phyloP scores from a whole-genome alignment of 768 basidiomycete genomes.

The Xerocomellus chrysenteron region DNA sequence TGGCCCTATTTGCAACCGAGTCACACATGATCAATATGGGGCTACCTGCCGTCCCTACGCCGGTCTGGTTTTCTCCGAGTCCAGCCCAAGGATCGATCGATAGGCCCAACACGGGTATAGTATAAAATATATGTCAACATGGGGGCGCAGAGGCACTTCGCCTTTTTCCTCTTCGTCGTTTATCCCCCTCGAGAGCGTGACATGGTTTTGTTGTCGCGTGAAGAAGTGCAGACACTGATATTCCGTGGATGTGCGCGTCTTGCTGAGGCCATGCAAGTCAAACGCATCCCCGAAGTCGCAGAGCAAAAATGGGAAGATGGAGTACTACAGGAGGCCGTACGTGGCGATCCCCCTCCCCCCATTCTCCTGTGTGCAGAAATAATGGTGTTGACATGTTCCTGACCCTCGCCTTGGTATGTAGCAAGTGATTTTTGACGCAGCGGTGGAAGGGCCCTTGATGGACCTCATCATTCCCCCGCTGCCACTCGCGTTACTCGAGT shows the following conservation, averaged over 20 bases:
- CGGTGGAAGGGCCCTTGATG: not conserved
- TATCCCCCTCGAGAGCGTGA: not conserved
- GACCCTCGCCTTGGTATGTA: not conserved
- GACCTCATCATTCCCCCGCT: slow-evolving; percentile 6
- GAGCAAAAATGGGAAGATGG: slow-evolving; percentile 5
- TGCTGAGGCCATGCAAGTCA: not conserved
- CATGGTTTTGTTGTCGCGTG: not conserved
- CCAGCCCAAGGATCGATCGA: too few relatives aligned
- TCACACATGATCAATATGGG: not conserved
- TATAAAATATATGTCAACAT: not conserved
- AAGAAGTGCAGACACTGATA: not conserved
- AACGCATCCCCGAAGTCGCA: not conserved
- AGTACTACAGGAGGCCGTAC: slow-evolving; percentile 6
- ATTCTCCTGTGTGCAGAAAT: not conserved
- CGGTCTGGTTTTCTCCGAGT: too few relatives aligned
- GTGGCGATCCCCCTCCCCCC: not conserved
- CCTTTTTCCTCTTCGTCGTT: not conserved
- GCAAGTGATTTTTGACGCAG: not conserved
- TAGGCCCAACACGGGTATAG: not conserved
- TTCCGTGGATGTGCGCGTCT: slow-evolving; percentile 8
- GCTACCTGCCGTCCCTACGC: too few relatives aligned
- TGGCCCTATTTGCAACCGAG: not conserved
- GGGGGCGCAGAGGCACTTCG: not conserved
- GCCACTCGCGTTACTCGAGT: slow-evolving; percentile 4
- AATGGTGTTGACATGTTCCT: not conserved